Evolutionary conservation across 75 land plant genomes (phyloP).

Genomic region (Azolla pinnata): DNA sequence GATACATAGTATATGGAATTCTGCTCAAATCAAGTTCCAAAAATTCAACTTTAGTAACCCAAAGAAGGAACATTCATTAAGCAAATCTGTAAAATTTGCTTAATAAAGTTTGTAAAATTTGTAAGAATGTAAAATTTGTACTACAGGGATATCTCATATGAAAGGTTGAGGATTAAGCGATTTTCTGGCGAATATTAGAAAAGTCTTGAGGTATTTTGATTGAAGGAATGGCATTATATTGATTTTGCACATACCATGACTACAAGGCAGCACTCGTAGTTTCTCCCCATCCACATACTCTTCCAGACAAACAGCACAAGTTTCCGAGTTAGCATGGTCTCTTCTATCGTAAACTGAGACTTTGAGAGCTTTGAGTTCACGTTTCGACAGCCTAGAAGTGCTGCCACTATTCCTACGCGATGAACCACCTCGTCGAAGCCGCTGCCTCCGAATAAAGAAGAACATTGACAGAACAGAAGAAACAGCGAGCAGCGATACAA

Average conservation of each 20-base stretch:
- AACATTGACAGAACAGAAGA: slow-evolving; percentile 37
- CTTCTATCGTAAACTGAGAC: slow-evolving; percentile 18
- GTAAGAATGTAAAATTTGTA: too few species aligned
- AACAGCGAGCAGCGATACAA: slow-evolving; percentile 43
- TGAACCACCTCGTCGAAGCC: slow-evolving; percentile 21
- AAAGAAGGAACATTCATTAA: too few species aligned
- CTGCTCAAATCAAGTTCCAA: slow-evolving; percentile 25
- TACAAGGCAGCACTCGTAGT: slow-evolving; percentile 35
- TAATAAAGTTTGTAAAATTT: too few species aligned
- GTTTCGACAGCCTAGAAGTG: slow-evolving; percentile 25
- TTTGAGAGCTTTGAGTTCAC: slow-evolving; percentile 41
- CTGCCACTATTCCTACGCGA: slow-evolving; percentile 21
- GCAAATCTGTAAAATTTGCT: too few species aligned
- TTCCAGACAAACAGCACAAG: slow-evolving; percentile 43
- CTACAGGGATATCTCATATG: too few species aligned
- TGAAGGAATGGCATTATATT: not conserved
- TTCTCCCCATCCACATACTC: slow-evolving; percentile 36
- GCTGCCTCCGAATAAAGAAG: slow-evolving; percentile 36
- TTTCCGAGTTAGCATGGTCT: slow-evolving; percentile 25
- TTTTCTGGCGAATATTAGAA: not conserved
- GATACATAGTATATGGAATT: slow-evolving; percentile 33
- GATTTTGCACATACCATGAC: slow-evolving; percentile 28
- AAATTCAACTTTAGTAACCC: too few species aligned
- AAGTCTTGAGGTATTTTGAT: not conserved
- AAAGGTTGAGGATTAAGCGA: too few species aligned